Conservation (phyloP, 495 filamentous ascomycete genomes). For the Amniculicola lignicola region DNA sequence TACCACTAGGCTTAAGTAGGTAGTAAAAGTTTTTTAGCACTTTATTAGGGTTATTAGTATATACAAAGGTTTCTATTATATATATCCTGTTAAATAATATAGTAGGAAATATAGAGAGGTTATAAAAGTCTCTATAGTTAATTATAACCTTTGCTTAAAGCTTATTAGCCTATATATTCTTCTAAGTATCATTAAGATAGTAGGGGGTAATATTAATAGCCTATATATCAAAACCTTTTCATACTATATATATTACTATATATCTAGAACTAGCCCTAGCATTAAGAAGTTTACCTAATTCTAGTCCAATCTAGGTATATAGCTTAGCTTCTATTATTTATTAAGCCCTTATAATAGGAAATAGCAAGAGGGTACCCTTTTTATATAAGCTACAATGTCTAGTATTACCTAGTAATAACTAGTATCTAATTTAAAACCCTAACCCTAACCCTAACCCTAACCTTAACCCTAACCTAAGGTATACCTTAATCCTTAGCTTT, state of each 20-base stretch:
- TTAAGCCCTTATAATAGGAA: slow-evolving; percentile 15
- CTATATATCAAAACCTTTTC: slow-evolving; percentile 41
- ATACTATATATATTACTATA: slow-evolving; percentile 28
- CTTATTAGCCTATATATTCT: slow-evolving; percentile 42
- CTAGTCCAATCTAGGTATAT: slow-evolving; percentile 7
- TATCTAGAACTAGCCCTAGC: slow-evolving; percentile 25
- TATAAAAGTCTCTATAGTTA: slow-evolving; percentile 52
- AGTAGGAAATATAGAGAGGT: slow-evolving; percentile 44
- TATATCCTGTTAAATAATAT: slow-evolving; percentile 53
- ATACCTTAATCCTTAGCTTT: too few relatives aligned
- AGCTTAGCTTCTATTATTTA: slow-evolving; percentile 29
- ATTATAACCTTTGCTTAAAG: slow-evolving; percentile 44
- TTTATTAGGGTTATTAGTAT: slow-evolving; percentile 51
- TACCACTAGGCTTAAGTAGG: slow-evolving; percentile 50
- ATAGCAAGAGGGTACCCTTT: slow-evolving; percentile 15
- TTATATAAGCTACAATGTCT: slow-evolving; percentile 24
- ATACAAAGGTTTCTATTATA: slow-evolving; percentile 59
- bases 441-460: too few relatives aligned
- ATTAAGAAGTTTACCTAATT: slow-evolving; percentile 21
- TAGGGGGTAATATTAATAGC: slow-evolving; percentile 56
- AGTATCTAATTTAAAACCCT: slow-evolving; percentile 29
- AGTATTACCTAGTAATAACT: slow-evolving; percentile 25
- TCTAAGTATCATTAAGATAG: slow-evolving; percentile 47
- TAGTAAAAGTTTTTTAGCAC: slow-evolving; percentile 51
- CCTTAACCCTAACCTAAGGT: too few relatives aligned